Conservation (phyloP, 2,329 filamentous ascomycete species). For the Ambrosiella xylebori region DNA sequence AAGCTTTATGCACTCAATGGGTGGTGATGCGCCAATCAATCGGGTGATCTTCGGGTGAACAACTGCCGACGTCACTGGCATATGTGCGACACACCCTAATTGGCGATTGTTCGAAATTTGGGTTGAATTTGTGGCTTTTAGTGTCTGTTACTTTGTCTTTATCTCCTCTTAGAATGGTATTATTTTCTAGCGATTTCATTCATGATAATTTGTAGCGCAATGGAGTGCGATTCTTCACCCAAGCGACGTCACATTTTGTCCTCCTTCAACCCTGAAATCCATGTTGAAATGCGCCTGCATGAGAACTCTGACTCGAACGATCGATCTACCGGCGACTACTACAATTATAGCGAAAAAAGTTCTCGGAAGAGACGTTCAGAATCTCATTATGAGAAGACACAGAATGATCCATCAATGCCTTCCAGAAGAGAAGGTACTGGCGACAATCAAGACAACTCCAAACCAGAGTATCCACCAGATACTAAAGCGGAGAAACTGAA, state of each 20-base stretch:
- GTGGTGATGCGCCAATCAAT: not conserved
- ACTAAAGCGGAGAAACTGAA: slow-evolving; percentile 3
- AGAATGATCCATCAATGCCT: too few species aligned
- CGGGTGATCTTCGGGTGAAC: not conserved
- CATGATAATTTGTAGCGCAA: not conserved
- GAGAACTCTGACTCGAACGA: not conserved
- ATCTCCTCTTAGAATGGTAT: too few species aligned
- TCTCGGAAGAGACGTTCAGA: not conserved
- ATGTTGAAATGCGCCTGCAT: slow-evolving; percentile 3
- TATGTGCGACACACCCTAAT: too few species aligned
- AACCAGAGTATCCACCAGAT: not conserved
- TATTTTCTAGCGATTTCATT: too few species aligned
- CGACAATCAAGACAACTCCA: not conserved
- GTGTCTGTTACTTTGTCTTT: too few species aligned
- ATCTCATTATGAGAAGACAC: not conserved
- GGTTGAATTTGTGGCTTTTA: too few species aligned
- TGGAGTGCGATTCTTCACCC: slow-evolving; percentile 18
- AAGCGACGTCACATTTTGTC: slow-evolving; percentile 31
- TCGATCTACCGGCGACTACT: not conserved
- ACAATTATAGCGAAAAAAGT: not conserved
- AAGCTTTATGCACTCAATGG: not conserved
- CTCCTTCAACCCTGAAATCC: slow-evolving; percentile 27
- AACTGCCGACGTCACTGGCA: not conserved
- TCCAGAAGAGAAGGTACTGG: not conserved
- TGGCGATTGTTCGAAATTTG: too few species aligned